A percentile compares a stretch with the other conserved stretches of the same genome.
These are phyloP conservation scores for Strobilomyces confusus DNA, from an alignment of 768 basidiomycete genomes.

Conservation along the genomic window DNA sequence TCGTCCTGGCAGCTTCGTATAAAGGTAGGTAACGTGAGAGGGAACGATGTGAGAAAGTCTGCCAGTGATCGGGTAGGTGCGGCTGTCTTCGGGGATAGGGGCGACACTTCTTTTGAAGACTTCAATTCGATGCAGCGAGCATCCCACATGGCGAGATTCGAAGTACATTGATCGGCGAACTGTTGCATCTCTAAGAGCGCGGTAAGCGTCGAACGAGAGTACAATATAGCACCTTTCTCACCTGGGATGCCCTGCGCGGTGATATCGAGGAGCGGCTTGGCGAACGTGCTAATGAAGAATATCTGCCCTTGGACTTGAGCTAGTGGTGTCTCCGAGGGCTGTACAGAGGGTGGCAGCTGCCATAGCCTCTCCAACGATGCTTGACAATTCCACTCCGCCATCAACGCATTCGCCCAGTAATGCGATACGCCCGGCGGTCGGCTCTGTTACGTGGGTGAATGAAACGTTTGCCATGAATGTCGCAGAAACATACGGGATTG, in stretches of 20 bases:
- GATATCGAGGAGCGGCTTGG: slow-evolving; percentile 78
- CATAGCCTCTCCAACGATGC: slow-evolving; percentile 80
- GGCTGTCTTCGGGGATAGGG: slow-evolving; percentile 4
- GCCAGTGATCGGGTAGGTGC: slow-evolving; percentile 33
- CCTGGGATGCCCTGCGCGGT: slow-evolving; percentile 72
- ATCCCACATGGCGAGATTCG: slow-evolving; percentile 71
- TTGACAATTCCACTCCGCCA: slow-evolving; percentile 89
- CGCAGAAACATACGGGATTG: slow-evolving; percentile 73
- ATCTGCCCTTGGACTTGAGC: slow-evolving; percentile 81
- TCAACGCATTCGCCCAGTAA: slow-evolving; percentile 87
- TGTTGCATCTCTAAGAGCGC: slow-evolving; percentile 53
- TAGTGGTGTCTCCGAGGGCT: slow-evolving; percentile 44
- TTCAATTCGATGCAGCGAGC: slow-evolving; percentile 41
- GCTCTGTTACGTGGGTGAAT: slow-evolving; percentile 46
- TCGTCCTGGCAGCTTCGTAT: slow-evolving; percentile 28
- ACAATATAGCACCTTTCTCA: slow-evolving; percentile 29
- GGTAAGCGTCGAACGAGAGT: slow-evolving; percentile 7
- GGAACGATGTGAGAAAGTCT: slow-evolving; percentile 51
- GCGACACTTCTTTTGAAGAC: slow-evolving; percentile 13
- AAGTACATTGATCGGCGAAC: slow-evolving; percentile 63
- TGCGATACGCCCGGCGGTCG: slow-evolving; percentile 90
- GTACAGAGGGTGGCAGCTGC: slow-evolving; percentile 59
- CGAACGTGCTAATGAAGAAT: slow-evolving; percentile 82
- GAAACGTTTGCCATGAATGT: neutral
- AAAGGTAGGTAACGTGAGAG: slow-evolving; percentile 51